These are phyloP conservation scores for Sambucus nigra DNA, from an alignment of 129 eudicot species.

Conservation along the genomic window DNA sequence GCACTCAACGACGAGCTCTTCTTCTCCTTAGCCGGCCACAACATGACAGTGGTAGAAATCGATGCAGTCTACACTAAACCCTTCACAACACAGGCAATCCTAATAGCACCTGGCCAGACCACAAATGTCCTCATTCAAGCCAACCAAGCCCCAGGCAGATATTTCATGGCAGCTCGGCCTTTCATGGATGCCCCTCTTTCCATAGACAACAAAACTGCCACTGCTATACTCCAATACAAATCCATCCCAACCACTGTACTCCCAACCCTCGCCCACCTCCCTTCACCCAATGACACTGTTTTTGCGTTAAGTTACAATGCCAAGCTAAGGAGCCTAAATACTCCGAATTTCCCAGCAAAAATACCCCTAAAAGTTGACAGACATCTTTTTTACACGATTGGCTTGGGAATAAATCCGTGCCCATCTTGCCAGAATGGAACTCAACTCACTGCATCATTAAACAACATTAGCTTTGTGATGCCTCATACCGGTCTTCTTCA, in stretches of 20 bases:
- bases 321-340: constrained; percentile 17
- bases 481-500: constrained; percentile 18
- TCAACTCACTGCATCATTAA: constrained; percentile 17
- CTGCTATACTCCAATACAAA: constrained; percentile 24
- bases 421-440: constrained; percentile 24
- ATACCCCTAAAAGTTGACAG: constrained; percentile 25
- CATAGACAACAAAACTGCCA: constrained; percentile 27
- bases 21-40: constrained; percentile 23
- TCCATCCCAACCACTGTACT: constrained; percentile 13
- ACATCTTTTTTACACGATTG: constrained; percentile 21
- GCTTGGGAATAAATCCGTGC: constrained; percentile 20
- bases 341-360: constrained; percentile 19
- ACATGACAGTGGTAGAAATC: constrained; percentile 20
- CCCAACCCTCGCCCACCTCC: constrained; percentile 15
- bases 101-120: constrained; percentile 30
- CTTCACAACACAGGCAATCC: constrained; percentile 18
- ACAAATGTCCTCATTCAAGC: constrained; percentile 25
- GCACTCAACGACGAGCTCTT: constrained; percentile 32
- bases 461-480: constrained; percentile 25
- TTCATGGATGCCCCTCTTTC: constrained; percentile 32
- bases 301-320: constrained; percentile 22
- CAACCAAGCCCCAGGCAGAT: constrained; percentile 12
- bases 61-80: constrained; percentile 31
- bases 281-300: constrained; percentile 12
- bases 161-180: constrained; percentile 26